phyloP scores from a whole-genome alignment of 139 green algal genomes.

The Chara braunii region DNA sequence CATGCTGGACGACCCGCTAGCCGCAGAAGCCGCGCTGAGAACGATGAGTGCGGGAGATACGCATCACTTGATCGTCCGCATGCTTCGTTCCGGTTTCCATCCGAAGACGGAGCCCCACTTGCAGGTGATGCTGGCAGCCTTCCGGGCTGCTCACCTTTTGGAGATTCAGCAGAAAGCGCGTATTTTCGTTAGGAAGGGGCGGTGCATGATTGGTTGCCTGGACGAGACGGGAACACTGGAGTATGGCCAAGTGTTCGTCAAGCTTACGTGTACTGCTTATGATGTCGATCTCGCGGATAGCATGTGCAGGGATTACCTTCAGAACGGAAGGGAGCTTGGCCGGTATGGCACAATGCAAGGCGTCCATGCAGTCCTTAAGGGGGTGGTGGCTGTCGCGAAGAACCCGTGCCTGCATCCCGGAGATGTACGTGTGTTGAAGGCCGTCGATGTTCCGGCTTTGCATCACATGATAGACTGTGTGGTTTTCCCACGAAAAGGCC shows the following conservation, averaged over 20 bases:
- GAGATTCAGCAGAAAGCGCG: slow-evolving; percentile 23
- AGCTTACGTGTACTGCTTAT: too few relatives aligned
- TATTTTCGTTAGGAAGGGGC: slow-evolving; percentile 16
- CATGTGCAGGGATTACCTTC: too few relatives aligned
- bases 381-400: too few relatives aligned
- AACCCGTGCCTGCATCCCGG: slow-evolving; percentile 48
- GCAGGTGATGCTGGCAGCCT: slow-evolving; percentile 2
- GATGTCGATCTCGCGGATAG: too few relatives aligned
- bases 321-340: too few relatives aligned
- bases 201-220: slow-evolving; percentile 23
- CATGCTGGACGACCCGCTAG: too few relatives aligned
- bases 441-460: slow-evolving; percentile 35
- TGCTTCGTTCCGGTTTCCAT: slow-evolving; percentile 11
- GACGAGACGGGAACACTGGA: slow-evolving; percentile 24
- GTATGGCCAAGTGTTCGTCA: slow-evolving; percentile 28
- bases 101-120: slow-evolving; percentile 7
- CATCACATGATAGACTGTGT: slow-evolving; percentile 35
- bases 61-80: too few relatives aligned
- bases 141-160: slow-evolving; percentile 15
- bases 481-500: slow-evolving; percentile 37
- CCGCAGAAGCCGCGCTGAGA: too few relatives aligned
- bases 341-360: too few relatives aligned
- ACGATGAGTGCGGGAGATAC: too few relatives aligned
- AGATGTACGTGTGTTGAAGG: slow-evolving; percentile 38
- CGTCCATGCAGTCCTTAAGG: too few relatives aligned